Percentiles rank a stretch among this genome's conserved stretches.
Conservation (phyloP, 2,329 filamentous ascomycete species). For the Penicillium sp. region DNA sequence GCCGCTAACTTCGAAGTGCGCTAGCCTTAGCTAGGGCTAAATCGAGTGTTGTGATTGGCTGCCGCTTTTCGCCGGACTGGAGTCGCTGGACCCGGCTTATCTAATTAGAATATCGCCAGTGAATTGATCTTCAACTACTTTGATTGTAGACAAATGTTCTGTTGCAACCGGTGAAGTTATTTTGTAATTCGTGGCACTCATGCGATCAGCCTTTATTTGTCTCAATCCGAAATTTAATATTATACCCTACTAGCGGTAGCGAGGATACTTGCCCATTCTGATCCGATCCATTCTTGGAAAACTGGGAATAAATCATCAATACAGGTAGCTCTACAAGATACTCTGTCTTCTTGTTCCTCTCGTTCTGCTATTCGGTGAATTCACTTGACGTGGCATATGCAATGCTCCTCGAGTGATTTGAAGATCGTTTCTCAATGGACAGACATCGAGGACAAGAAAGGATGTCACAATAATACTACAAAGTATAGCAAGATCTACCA, state of each 20-base stretch:
- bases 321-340: not conserved
- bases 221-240: not conserved
- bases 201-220: not conserved
- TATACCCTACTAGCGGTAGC: not conserved
- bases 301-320: not conserved
- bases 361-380: too few species aligned
- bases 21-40: not conserved
- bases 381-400: too few species aligned
- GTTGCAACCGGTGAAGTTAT: not conserved
- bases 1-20: not conserved
- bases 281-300: not conserved
- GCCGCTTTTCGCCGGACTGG: not conserved
- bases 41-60: not conserved
- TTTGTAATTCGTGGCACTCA: not conserved
- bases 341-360: too few species aligned
- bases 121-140: not conserved
- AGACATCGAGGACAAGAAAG: too few species aligned
- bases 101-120: not conserved
- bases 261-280: not conserved
- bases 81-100: not conserved
- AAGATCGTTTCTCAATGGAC: too few species aligned
- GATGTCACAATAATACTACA: too few species aligned
- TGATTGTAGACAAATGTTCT: not conserved
- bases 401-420: too few species aligned
- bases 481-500: not conserved